Evolutionary conservation across 768 basidiomycete genomes (phyloP).

Genomic region (Kwoniella newhampshirensis): DNA sequence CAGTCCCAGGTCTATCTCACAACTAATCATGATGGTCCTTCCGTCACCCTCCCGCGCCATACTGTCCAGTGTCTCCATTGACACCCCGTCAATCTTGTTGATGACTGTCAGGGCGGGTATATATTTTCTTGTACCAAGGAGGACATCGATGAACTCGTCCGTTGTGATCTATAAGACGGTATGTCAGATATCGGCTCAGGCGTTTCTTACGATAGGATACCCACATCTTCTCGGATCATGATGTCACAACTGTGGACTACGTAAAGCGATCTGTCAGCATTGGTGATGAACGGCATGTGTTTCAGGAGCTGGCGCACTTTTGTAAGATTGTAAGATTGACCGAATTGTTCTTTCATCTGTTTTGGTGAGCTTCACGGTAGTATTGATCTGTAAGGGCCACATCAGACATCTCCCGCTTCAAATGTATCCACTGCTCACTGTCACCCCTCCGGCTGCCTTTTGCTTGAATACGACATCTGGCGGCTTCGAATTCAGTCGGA

Average conservation of each 20-base stretch:
- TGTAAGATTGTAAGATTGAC: conserved; percentile 88
- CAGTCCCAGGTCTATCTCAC: conserved; percentile 83
- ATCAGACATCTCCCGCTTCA: not conserved
- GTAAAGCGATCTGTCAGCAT: conserved; percentile 7
- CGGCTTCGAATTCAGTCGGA: conserved; percentile 81
- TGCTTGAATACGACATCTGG: conserved; percentile 94
- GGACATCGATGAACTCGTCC: conserved; percentile 97
- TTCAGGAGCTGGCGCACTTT: conserved; percentile 61
- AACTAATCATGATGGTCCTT: conserved; percentile 89
- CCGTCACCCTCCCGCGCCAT: conserved; percentile 60
- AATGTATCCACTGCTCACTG: conserved; percentile 56
- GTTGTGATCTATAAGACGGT: conserved; percentile 69
- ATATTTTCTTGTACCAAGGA: conserved; percentile 94
- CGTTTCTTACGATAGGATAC: conserved; percentile 32
- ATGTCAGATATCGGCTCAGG: conserved; percentile 8
- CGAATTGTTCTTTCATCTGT: conserved; percentile 94
- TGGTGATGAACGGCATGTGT: too few relatives aligned
- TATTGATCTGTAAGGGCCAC: conserved; percentile 64
- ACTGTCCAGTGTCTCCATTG: conserved; percentile 53
- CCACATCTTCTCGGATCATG: conserved; percentile 96
- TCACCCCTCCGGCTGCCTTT: conserved; percentile 87
- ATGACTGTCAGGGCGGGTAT: conserved; percentile 89
- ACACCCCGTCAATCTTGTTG: conserved; percentile 83
- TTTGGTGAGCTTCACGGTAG: conserved; percentile 87
- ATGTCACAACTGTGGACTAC: conserved; percentile 72